These are phyloP conservation scores for Fusarium heterosporum DNA, from an alignment of 2,329 filamentous ascomycete species.

Conservation along the genomic window DNA sequence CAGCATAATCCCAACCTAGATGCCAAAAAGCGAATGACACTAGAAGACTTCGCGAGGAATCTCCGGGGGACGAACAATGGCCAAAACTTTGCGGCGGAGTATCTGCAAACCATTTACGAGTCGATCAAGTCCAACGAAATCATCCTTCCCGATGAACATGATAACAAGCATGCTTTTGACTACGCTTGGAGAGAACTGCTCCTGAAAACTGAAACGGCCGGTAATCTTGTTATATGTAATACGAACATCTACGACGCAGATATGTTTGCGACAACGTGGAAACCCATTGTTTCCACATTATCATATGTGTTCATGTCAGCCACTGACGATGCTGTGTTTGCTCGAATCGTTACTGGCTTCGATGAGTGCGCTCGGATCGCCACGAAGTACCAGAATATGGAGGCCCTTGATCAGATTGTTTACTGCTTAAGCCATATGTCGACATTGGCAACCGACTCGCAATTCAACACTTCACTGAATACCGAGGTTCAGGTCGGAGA, in stretches of 20 bases:
- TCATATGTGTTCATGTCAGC: conserved; percentile 99
- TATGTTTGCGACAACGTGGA: conserved; percentile 98
- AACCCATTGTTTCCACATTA: conserved; percentile 90
- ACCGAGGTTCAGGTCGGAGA: conserved; percentile 94
- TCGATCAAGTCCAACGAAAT: conserved; percentile 95
- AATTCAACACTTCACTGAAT: conserved; percentile 88
- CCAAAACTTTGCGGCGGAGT: conserved; percentile 85
- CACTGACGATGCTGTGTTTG: conserved; percentile 94
- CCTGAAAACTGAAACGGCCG: conserved; percentile 82
- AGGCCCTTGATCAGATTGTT: conserved; percentile 92
- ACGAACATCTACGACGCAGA: conserved; percentile 97
- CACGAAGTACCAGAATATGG: conserved; percentile 81
- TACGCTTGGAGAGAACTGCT: conserved; percentile 97
- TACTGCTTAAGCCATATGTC: conserved; percentile 92
- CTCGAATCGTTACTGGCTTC: conserved; percentile 91
- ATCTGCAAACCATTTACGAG: conserved; percentile 87
- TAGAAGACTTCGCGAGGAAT: conserved; percentile 85
- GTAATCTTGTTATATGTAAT: conserved; percentile 80
- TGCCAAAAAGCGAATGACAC: conserved; percentile 82
- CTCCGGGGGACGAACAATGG: conserved; percentile 90
- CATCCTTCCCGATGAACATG: conserved; percentile 95
- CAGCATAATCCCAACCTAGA: conserved; percentile 94
- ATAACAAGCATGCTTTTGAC: conserved; percentile 96
- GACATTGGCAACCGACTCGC: conserved; percentile 79
- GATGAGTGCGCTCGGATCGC: conserved; percentile 96